Conservation (phyloP, 1,139 yeast genomes). For the Debaryomyces coudertii region DNA sequence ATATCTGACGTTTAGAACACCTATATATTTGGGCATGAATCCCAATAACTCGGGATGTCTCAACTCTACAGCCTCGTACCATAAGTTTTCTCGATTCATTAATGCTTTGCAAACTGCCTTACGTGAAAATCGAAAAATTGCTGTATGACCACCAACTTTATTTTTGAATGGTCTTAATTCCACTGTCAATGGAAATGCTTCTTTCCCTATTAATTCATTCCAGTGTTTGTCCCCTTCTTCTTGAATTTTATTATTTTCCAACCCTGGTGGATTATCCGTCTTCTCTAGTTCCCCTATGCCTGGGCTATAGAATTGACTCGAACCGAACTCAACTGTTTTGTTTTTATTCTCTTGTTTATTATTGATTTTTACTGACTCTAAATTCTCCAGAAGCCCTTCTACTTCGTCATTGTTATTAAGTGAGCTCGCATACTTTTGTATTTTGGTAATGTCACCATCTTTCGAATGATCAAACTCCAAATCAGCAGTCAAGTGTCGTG, state of each 20-base stretch:
- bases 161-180: constrained; percentile 87
- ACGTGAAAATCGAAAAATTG: constrained; percentile 87
- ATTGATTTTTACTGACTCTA: neutral
- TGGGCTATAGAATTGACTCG: constrained; percentile 1
- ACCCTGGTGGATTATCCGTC: neutral
- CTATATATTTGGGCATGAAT: constrained; percentile 93
- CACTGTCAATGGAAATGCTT: constrained; percentile 65
- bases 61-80: constrained; percentile 87
- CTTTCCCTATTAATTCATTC: constrained; percentile 1
- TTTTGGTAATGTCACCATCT: constrained; percentile 35
- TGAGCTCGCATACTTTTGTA: constrained; percentile 16
- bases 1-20: constrained; percentile 89
- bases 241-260: neutral
- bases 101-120: constrained; percentile 95
- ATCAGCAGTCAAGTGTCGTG: constrained; percentile 43
- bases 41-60: constrained; percentile 73
- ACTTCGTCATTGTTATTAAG: constrained; percentile 11
- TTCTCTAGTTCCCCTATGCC: neutral
- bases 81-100: constrained; percentile 83
- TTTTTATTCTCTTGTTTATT: constrained; percentile 1
- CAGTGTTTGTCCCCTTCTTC: constrained; percentile 1
- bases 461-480: constrained; percentile 39
- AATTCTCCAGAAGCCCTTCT: neutral
- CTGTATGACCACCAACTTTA: constrained; percentile 98
- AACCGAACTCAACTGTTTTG: constrained; percentile 11